Evolutionary conservation across 805 yeast genomes (phyloP).

Genomic region (Nakazawaea holstii): DNA sequence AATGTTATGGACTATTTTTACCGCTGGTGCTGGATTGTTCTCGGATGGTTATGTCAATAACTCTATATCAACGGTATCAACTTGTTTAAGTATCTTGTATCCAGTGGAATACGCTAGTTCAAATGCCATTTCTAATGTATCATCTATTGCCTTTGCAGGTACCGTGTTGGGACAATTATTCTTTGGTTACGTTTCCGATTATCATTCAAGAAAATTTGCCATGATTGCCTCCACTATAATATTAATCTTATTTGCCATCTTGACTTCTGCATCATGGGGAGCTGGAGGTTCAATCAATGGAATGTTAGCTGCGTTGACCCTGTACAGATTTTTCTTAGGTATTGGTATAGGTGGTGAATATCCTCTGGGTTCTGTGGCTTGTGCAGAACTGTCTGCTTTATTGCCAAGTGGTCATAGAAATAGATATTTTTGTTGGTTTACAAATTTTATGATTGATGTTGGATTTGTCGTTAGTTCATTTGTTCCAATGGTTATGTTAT

Average conservation of each 20-base stretch:
- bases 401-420: constrained; percentile 82
- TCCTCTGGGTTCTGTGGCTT: constrained; percentile 89
- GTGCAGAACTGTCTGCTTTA: constrained; percentile 82
- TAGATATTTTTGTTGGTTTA: constrained; percentile 85
- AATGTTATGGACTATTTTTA: constrained; percentile 58
- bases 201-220: constrained; percentile 73
- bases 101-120: constrained; percentile 58
- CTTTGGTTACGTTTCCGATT: constrained; percentile 80
- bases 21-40: constrained; percentile 90
- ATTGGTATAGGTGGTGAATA: constrained; percentile 93
- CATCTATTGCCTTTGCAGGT: constrained; percentile 89
- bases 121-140: constrained; percentile 69
- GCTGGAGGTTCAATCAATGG: constrained; percentile 63
- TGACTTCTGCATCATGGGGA: constrained; percentile 89
- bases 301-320: constrained; percentile 76
- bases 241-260: constrained; percentile 70
- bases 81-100: constrained; percentile 64
- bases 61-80: constrained; percentile 71
- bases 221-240: constrained; percentile 76
- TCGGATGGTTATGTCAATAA: constrained; percentile 92
- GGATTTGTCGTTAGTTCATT: constrained; percentile 84
- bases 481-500: constrained; percentile 78
- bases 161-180: constrained; percentile 80
- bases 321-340: constrained; percentile 84
- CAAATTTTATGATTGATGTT: constrained; percentile 79